Evolutionary conservation across 225 moss, liverwort and hornwort species (phyloP).

Genomic region (Neckera pumila): DNA sequence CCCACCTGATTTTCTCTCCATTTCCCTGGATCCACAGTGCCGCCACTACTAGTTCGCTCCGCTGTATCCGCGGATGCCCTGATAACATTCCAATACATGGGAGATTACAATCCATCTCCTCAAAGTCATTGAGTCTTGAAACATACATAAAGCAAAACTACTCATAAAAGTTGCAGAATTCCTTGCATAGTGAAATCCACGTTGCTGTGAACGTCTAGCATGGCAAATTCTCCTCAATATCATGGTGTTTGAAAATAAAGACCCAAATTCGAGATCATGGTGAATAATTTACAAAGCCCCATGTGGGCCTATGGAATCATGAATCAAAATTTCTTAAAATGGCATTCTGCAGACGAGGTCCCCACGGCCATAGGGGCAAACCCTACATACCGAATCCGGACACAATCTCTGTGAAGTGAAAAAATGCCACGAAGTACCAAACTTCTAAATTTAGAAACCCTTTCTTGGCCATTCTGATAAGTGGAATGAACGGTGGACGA

Average conservation of each 20-base stretch:
- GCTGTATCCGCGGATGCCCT: slow-evolving; percentile 33
- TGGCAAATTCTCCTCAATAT: too few species aligned
- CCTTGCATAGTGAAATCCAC: background rate
- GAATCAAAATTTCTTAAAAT: background rate
- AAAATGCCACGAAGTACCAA: background rate
- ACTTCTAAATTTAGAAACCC: background rate
- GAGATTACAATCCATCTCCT: background rate
- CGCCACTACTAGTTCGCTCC: slow-evolving; percentile 9
- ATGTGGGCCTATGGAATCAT: background rate
- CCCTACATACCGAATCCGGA: background rate
- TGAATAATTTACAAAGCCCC: background rate
- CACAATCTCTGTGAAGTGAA: background rate
- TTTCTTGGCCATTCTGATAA: background rate
- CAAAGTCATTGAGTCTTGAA: background rate
- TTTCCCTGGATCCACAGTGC: slow-evolving; percentile 17
- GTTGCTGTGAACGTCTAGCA: background rate
- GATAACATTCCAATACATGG: background rate
- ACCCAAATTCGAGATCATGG: background rate
- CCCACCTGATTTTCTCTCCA: slow-evolving; percentile 34
- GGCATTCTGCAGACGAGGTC: background rate
- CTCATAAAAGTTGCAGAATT: background rate
- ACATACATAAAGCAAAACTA: background rate
- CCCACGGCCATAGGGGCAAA: background rate
- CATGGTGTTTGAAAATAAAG: background rate
- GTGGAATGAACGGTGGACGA: background rate